Conservation (phyloP, 2,329 filamentous ascomycete genomes). For the Verticillium isaacii region DNA sequence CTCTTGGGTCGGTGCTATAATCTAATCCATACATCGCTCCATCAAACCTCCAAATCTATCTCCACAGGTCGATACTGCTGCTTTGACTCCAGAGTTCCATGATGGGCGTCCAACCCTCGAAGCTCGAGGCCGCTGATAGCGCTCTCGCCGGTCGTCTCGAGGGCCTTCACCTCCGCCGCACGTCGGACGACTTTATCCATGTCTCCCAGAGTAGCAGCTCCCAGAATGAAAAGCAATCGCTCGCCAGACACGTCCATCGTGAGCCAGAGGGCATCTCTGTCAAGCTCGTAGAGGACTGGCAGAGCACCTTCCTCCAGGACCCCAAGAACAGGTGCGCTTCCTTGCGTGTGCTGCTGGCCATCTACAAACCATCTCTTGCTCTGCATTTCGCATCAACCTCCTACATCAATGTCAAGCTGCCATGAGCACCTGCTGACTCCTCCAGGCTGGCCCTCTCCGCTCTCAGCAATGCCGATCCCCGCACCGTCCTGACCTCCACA, state of each 20-base stretch:
- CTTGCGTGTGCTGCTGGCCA: background rate
- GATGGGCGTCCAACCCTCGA: constrained; percentile 44
- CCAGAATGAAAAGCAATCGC: constrained; percentile 25
- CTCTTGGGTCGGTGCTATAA: no score
- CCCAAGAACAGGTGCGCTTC: constrained; percentile 56
- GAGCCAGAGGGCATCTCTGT: constrained; percentile 45
- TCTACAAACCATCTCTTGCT: background rate
- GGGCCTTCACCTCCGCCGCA: constrained; percentile 40
- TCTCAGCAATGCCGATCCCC: constrained; percentile 63
- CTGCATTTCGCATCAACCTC: background rate
- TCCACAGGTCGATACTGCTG: no score
- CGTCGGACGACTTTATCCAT: background rate
- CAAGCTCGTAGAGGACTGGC: constrained; percentile 50
- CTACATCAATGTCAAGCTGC: background rate
- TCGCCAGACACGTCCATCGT: constrained; percentile 11
- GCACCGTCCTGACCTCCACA: constrained; percentile 60
- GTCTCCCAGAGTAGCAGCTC: background rate
- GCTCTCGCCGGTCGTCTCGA: constrained; percentile 38
- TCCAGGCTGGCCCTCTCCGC: constrained; percentile 69
- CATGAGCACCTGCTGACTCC: background rate
- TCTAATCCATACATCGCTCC: background rate
- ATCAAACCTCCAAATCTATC: no score
- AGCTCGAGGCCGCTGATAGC: constrained; percentile 33
- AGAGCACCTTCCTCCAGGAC: constrained; percentile 56
- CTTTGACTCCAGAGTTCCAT: background rate